These are phyloP conservation scores for Vitellaria paradoxa DNA, from an alignment of 179 eudicot species.

Conservation along the genomic window DNA sequence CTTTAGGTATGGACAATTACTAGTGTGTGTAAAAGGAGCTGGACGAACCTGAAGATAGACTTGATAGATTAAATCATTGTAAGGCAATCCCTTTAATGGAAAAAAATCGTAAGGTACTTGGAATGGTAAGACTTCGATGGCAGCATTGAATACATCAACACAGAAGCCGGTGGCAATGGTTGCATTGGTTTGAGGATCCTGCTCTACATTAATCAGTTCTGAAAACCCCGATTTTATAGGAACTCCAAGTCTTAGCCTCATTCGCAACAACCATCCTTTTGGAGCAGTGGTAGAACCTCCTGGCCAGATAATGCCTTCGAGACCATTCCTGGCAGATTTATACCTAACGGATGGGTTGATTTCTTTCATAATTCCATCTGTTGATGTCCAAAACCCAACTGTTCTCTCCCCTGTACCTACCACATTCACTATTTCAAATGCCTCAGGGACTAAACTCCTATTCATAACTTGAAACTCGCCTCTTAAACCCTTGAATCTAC, in stretches of 20 bases:
- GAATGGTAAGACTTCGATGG: constrained; percentile 14
- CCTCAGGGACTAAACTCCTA: constrained; percentile 5
- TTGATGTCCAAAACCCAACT: constrained; percentile 23
- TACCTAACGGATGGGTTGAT: background rate
- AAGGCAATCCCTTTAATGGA: constrained; percentile 2
- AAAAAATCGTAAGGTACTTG: constrained; percentile 15
- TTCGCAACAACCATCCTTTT: constrained; percentile 15
- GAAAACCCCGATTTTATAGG: constrained; percentile 4
- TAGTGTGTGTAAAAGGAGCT: background rate
- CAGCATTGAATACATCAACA: constrained; percentile 25
- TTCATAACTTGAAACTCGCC: constrained; percentile 17
- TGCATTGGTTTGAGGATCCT: constrained; percentile 7
- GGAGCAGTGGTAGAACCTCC: constrained; percentile 19
- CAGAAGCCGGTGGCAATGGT: constrained; percentile 18
- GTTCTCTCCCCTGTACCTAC: constrained; percentile 7
- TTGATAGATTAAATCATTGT: constrained; percentile 19
- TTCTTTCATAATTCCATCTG: constrained; percentile 11
- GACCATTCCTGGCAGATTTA: background rate
- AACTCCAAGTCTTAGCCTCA: constrained; percentile 18
- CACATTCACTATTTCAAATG: constrained; percentile 18
- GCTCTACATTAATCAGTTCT: constrained; percentile 3
- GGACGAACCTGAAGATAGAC: constrained; percentile 21
- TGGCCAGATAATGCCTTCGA: constrained; percentile 25
- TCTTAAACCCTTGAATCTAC: constrained; percentile 18
- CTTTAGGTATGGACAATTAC: too few relatives aligned